Evolutionary conservation across 1,284 basidiomycete genomes (phyloP), one percentile per base, ranked within the genome.

Genomic region (Pyrrhoderma noxium): DNA sequence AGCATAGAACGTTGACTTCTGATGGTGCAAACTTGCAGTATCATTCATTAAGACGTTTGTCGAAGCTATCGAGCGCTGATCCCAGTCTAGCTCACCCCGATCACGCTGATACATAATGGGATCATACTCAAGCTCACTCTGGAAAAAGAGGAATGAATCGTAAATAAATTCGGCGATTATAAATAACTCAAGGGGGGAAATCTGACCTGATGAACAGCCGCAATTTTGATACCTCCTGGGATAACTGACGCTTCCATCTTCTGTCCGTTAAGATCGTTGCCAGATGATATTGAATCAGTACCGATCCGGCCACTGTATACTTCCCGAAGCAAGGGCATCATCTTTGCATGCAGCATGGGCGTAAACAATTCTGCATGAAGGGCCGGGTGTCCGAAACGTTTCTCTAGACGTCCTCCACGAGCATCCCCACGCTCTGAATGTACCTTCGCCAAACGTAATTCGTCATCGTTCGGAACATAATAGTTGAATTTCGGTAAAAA

Each of bases 311-410:
- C 89, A 42, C 73, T 69, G 64, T 89, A 91, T 25, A 90, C 83
- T 56, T 90, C 77, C 36, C 71, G 66, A 16, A 93, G 71, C 21
- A 92, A 68, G 5, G 77, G 79, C 74, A 89, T 85, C 79, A 89
- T 85, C 64, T 82, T 84, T 56, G 86, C 84, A 62, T 93, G 90
- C 37, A 93, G 67, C 88, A 91, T 89, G 0, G 89, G 90, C 11
- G 89, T 91, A 68, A 89, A 92, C 25, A 93, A 70, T 41, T 90
- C 87, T 14, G 77, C 66, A 59, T 89, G 78, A 39, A 93, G 70
- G 4, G 89, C 82, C 0, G 90, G 89, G 64, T 93, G 91, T 2
- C 89, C 90, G 65, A 93, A 93, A 18, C 90, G 82, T 63, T 81
- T 88, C 68, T 81, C 80, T 11, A 93, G 74, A 34, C 86, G 77